A percentile compares a stretch with the other conserved stretches of the same genome.
phyloP scores from a whole-genome alignment of 2,329 filamentous ascomycete genomes.

The Nothomitra cinnamomea region DNA sequence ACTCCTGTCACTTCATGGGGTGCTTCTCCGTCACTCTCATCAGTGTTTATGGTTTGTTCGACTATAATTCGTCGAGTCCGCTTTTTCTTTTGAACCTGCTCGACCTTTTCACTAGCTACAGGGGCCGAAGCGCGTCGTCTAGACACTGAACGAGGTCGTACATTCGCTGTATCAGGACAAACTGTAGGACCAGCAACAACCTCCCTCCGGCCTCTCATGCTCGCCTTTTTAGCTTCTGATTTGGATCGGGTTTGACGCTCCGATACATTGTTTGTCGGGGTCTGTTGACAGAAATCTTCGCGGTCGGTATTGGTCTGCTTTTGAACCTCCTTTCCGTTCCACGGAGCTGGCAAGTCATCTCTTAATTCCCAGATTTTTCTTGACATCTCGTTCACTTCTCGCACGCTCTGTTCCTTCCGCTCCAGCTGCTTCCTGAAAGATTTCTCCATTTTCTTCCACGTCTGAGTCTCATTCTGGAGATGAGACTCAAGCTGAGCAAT shows the following conservation, averaged over 20 bases:
- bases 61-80: neutral
- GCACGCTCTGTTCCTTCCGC: slow-evolving; percentile 2
- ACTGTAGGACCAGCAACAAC: neutral
- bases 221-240: neutral
- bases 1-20: neutral
- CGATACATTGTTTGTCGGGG: neutral
- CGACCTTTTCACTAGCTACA: neutral
- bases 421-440: slow-evolving; percentile 4
- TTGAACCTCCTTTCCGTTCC: neutral
- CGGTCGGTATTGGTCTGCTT: neutral
- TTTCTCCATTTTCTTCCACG: slow-evolving; percentile 5
- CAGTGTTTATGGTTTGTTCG: slow-evolving; percentile 1
- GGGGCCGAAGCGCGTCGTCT: neutral
- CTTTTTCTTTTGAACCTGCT: neutral
- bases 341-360: neutral
- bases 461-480: slow-evolving; percentile 2
- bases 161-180: neutral
- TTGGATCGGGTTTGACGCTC: neutral
- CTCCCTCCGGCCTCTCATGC: neutral
- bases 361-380: slow-evolving; percentile 6
- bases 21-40: neutral
- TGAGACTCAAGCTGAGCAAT: neutral
- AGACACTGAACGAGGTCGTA: neutral
- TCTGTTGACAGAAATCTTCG: neutral
- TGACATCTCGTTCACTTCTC: slow-evolving; percentile 4